Conservation (phyloP, 257 asterid genomes). For the Gentiana straminea region DNA sequence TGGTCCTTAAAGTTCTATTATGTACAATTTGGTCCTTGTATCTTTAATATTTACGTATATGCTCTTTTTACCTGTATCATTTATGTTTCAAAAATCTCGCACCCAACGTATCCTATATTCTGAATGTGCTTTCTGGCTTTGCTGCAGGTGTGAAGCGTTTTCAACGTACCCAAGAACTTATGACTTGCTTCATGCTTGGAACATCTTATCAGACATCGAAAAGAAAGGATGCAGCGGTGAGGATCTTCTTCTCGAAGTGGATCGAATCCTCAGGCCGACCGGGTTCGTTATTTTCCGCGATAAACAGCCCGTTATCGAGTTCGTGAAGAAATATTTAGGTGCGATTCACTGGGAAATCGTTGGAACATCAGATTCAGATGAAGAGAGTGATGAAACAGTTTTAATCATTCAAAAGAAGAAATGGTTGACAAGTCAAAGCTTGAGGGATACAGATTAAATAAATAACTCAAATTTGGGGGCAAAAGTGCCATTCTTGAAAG, state of each 20-base stretch:
- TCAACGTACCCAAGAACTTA: conserved; percentile 95
- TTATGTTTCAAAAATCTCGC: too few species aligned
- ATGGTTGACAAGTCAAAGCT: conserved; percentile 85
- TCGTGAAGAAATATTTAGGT: conserved; percentile 59
- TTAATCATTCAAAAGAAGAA: conserved; percentile 65
- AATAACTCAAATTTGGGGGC: neutral
- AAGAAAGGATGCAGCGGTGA: conserved; percentile 94
- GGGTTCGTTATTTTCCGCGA: conserved; percentile 73
- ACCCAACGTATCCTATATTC: too few species aligned
- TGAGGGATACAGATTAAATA: conserved; percentile 74
- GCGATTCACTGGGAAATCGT: conserved; percentile 92
- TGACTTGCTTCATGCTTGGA: conserved; percentile 89
- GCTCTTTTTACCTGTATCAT: too few species aligned
- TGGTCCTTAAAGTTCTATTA: neutral
- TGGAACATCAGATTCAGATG: conserved; percentile 38
- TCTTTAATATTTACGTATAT: too few species aligned
- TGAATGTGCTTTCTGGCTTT: conserved; percentile 1
- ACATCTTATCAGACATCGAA: conserved; percentile 71
- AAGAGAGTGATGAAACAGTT: conserved; percentile 57
- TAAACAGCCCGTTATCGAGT: conserved; percentile 61
- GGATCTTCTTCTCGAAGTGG: conserved; percentile 85
- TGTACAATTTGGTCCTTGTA: too few species aligned
- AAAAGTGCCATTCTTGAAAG: too few species aligned
- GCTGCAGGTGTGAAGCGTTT: conserved; percentile 84
- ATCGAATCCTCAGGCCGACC: conserved; percentile 85